Base-by-base conservation (phyloP, 2,329 filamentous ascomycete species). In the Pseudogymnoascus sp. region DNA sequence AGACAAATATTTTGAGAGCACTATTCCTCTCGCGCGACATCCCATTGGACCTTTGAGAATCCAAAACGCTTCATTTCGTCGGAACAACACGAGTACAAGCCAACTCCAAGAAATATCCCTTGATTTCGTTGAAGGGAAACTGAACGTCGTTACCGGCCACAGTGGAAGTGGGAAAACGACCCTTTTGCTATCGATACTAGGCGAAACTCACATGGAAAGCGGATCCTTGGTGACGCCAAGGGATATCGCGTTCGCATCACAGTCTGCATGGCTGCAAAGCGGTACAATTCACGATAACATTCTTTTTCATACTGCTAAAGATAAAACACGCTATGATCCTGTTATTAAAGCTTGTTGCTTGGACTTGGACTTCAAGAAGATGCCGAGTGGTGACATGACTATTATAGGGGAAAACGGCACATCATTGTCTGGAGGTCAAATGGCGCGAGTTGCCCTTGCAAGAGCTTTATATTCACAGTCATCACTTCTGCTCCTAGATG, bases 271-370 rank as follows among this genome's bases (percentile, higher is more conserved):
- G 31, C 31, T 34, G 31, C 31, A 34, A 34, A 34, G 10, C 3
- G 31, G 31, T 34, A 34, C 31, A 34, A 34, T 34, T 34, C 31
- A 34, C 8, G 31, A 34, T 34, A 34, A 34, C 31, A 34, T 34
- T 34, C 8, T 88, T 0, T 88, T 89, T 72, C 84, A 82, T 4
- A 79, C 81, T 2, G 80, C 82, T 0, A 88, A 92, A 69, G 89
- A 96, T 64, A 86, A 89, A 65, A 77, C 78, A 14, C 79, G 84
- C 69, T 96, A 81, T 79, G 82, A 85, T 63, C 82, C 87, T 38
- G 87, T 93, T n/a, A 70, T 89, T 2, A 84, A 88, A 64, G 84
- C 81, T 3, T 89, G 86, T 69, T 84, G 84, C 3, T 73, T 89
- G 23, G 77, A 83, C 23, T 81, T 83, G 1, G 86, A 89, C 71